Percentiles rank a stretch among this genome's conserved stretches.
phyloP scores from a whole-genome alignment of 2,329 filamentous ascomycete genomes.

The Grosmannia clavigera region DNA sequence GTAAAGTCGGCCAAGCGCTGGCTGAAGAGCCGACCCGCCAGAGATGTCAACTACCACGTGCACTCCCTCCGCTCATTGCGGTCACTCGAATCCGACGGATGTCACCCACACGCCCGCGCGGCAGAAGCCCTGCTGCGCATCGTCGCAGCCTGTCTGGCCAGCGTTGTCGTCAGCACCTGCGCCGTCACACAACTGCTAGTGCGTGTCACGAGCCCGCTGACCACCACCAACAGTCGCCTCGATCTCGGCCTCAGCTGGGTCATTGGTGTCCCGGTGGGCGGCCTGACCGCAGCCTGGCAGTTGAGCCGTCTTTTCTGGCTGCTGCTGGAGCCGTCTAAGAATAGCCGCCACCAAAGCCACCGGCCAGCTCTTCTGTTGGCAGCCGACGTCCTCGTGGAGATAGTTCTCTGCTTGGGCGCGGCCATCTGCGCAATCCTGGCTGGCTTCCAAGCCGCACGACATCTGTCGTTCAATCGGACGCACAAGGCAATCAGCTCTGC shows the following conservation, averaged over 20 bases:
- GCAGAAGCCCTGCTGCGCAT: constrained; percentile 4
- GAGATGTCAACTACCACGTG: background rate
- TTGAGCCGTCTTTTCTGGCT: constrained; percentile 1
- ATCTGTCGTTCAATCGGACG: constrained; percentile 6
- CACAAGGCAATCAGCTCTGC: background rate
- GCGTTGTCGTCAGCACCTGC: constrained; percentile 4
- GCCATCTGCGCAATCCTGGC: constrained; percentile 10
- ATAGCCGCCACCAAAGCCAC: too few species aligned
- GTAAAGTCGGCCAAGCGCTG: constrained; percentile 3
- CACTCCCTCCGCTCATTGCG: background rate
- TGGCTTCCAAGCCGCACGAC: constrained; percentile 10
- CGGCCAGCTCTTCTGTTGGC: background rate
- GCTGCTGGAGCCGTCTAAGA: background rate
- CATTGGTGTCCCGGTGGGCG: constrained; percentile 6
- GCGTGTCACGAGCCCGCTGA: background rate
- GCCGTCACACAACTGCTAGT: constrained; percentile 6
- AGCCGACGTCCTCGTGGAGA: constrained; percentile 2
- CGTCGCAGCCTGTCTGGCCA: constrained; percentile 5
- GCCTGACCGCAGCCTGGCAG: constrained; percentile 7
- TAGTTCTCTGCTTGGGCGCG: constrained; percentile 4
- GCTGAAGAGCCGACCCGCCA: constrained; percentile 3
- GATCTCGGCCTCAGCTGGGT: constrained; percentile 9
- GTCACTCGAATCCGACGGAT: background rate
- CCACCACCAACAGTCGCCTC: background rate
- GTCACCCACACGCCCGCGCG: background rate